Percentiles rank a stretch among this genome's conserved stretches.
Evolutionary conservation across 2,329 filamentous ascomycete genomes (phyloP).

Genomic region (Epichloe elymi): DNA sequence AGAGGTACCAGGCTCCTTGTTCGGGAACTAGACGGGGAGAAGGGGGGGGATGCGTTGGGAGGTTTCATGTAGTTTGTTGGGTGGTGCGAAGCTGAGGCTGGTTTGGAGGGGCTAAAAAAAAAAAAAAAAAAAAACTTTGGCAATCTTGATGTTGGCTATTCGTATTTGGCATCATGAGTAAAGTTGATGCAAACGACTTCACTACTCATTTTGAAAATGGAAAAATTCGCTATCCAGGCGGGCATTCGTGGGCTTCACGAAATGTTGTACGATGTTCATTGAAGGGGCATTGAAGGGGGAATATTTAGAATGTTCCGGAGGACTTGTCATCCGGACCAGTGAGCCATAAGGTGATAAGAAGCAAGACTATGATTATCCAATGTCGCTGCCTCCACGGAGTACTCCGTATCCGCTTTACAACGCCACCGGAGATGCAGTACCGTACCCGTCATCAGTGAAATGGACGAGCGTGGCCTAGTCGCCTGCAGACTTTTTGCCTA

Average conservation of each 20-base stretch:
- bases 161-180: not conserved
- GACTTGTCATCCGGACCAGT: too few relatives aligned
- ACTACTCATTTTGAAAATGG: not conserved
- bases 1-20: not conserved
- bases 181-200: not conserved
- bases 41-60: not conserved
- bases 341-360: too few relatives aligned
- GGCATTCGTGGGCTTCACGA: not conserved
- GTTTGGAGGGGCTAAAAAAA: not conserved
- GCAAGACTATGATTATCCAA: too few relatives aligned
- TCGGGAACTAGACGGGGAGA: not conserved
- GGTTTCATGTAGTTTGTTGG: not conserved
- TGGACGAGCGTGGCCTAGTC: not conserved
- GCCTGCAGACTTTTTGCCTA: constrained; percentile 1
- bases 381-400: too few relatives aligned
- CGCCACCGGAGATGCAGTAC: too few relatives aligned
- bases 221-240: too few relatives aligned
- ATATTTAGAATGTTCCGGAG: too few relatives aligned
- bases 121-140: not conserved
- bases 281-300: too few relatives aligned
- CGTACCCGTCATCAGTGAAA: too few relatives aligned
- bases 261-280: too few relatives aligned
- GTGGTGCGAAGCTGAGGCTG: not conserved
- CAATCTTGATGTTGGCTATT: not conserved
- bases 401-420: too few relatives aligned